Percentiles rank a stretch among this genome's conserved stretches.
Conservation (phyloP, 2,329 filamentous ascomycete species). For the Metarhizium sp. region DNA sequence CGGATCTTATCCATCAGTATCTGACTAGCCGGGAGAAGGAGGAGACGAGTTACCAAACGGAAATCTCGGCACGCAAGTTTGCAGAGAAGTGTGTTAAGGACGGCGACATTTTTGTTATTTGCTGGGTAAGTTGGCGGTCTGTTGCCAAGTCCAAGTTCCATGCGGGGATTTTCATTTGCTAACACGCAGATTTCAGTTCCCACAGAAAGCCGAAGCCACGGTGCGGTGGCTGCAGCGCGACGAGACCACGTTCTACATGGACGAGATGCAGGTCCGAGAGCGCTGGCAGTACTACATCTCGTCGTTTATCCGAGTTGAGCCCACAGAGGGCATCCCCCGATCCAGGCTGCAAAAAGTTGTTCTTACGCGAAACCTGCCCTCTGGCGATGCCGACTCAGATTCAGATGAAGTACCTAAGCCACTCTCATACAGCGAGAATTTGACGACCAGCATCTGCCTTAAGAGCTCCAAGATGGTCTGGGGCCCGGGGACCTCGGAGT, state of each 20-base stretch:
- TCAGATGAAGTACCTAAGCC: slow-evolving; percentile 53
- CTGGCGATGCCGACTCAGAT: slow-evolving; percentile 51
- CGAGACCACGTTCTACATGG: slow-evolving; percentile 73
- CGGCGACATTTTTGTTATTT: slow-evolving; percentile 80
- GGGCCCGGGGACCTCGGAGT: slow-evolving; percentile 60
- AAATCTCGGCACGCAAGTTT: slow-evolving; percentile 84
- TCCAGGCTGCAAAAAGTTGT: slow-evolving; percentile 59
- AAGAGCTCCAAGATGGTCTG: slow-evolving; percentile 76
- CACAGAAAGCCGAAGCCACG: slow-evolving; percentile 56
- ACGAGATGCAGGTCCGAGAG: slow-evolving; percentile 75
- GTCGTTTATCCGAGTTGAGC: slow-evolving; percentile 79
- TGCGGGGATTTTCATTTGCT: slow-evolving; percentile 13
- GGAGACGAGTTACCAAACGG: slow-evolving; percentile 79
- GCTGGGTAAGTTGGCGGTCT: slow-evolving; percentile 62
- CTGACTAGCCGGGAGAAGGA: slow-evolving; percentile 71
- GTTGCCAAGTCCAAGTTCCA: background rate
- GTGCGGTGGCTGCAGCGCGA: slow-evolving; percentile 63
- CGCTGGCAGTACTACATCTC: slow-evolving; percentile 95
- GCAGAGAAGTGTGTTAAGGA: slow-evolving; percentile 92
- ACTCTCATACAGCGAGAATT: slow-evolving; percentile 54
- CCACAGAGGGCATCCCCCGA: slow-evolving; percentile 68
- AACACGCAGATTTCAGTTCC: slow-evolving; percentile 43
- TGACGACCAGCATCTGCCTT: slow-evolving; percentile 65
- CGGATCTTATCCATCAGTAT: slow-evolving; percentile 83
- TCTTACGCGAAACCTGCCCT: slow-evolving; percentile 61